Percentiles rank a stretch among this genome's conserved stretches.
Conservation (phyloP, 345 rosid species). For the Rubroshorea leprosula region DNA sequence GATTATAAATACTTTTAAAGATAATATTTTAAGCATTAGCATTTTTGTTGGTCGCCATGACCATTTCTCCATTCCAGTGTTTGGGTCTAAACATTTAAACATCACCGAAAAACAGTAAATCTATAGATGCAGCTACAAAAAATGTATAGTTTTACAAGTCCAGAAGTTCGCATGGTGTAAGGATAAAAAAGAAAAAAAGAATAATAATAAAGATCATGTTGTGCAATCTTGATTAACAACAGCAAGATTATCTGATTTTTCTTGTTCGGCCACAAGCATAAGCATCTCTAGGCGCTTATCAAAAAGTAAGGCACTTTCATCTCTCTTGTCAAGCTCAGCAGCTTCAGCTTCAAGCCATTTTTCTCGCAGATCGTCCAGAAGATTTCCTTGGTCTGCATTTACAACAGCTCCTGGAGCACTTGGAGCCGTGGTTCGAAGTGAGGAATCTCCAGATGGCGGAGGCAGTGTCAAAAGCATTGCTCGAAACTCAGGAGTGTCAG, state of each 20-base stretch:
- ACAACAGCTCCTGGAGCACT: slow-evolving; percentile 83
- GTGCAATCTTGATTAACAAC: slow-evolving; percentile 21
- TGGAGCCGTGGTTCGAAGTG: slow-evolving; percentile 79
- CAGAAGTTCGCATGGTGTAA: background rate
- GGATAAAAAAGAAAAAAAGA: background rate
- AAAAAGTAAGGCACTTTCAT: slow-evolving; percentile 79
- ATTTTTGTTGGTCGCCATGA: too few species aligned
- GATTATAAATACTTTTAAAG: too few species aligned
- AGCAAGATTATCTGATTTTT: slow-evolving; percentile 31
- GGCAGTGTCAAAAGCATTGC: slow-evolving; percentile 88
- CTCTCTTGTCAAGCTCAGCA: slow-evolving; percentile 94
- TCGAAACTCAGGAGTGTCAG: slow-evolving; percentile 65
- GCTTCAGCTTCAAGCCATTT: slow-evolving; percentile 99
- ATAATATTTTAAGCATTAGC: too few species aligned
- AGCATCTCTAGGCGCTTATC: slow-evolving; percentile 88
- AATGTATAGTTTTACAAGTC: background rate
- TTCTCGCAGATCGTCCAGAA: slow-evolving; percentile 88
- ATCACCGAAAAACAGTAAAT: too few species aligned
- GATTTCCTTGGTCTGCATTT: slow-evolving; percentile 66
- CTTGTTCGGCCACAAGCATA: slow-evolving; percentile 67
- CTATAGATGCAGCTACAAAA: too few species aligned
- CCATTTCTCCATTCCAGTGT: too few species aligned
- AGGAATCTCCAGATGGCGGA: slow-evolving; percentile 93
- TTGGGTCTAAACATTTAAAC: too few species aligned
- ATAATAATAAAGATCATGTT: slow-evolving; percentile 15